A percentile compares a stretch with the other conserved stretches of the same genome.
Evolutionary conservation across 108 stramenopile genomes (phyloP).

Genomic region (Conticribra weissflogii): DNA sequence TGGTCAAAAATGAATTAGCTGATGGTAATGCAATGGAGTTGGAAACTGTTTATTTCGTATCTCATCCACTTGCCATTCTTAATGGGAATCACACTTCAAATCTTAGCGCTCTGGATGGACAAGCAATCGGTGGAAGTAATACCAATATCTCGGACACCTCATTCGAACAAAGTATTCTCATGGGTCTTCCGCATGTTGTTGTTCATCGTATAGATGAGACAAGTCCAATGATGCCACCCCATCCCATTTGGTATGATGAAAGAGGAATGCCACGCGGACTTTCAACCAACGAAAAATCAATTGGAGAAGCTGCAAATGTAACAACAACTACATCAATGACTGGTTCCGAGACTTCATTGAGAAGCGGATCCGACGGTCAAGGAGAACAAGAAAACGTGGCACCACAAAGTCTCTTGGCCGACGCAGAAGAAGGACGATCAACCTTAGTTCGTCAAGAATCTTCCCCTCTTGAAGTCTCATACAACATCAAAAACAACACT

Average conservation of each 20-base stretch:
- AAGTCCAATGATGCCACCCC: slow-evolving; percentile 82
- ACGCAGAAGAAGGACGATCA: slow-evolving; percentile 25
- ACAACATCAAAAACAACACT: slow-evolving; percentile 14
- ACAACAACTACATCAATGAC: slow-evolving; percentile 2
- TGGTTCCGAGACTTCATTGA: slow-evolving; percentile 5
- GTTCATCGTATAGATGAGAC: slow-evolving; percentile 89
- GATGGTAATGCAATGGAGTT: slow-evolving; percentile 25
- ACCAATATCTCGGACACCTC: slow-evolving; percentile 35
- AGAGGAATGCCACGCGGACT: slow-evolving; percentile 46
- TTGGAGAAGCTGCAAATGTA: not conserved
- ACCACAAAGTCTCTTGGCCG: slow-evolving; percentile 5
- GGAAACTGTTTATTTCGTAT: slow-evolving; percentile 47
- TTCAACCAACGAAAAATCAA: not conserved
- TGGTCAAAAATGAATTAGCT: too few relatives aligned
- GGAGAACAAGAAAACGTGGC: slow-evolving; percentile 5
- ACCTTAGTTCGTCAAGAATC: too few relatives aligned
- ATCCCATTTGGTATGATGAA: slow-evolving; percentile 75
- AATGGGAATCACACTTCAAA: slow-evolving; percentile 20
- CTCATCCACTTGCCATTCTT: slow-evolving; percentile 41
- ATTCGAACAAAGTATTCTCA: slow-evolving; percentile 76
- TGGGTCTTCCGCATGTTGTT: slow-evolving; percentile 93
- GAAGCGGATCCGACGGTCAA: slow-evolving; percentile 7
- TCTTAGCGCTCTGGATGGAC: not conserved
- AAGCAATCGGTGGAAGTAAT: not conserved
- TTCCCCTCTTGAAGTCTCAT: not conserved